These are phyloP conservation scores for Casuarina glauca DNA, from an alignment of 306 rosid species.

Conservation along the genomic window DNA sequence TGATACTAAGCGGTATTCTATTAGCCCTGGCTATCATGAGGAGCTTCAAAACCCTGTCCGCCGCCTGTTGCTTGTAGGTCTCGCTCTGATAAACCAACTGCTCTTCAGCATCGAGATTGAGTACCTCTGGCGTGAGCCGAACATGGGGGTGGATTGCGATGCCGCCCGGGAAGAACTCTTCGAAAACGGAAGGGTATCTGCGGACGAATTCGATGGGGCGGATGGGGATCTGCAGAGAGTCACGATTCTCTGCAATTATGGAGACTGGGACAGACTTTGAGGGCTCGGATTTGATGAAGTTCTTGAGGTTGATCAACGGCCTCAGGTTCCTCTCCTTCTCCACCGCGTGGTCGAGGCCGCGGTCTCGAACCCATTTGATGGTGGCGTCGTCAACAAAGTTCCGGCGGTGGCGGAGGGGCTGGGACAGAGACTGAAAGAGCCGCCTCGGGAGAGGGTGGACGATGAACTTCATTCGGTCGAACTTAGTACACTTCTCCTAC, in stretches of 20 bases:
- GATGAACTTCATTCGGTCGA: slow-evolving; percentile 25
- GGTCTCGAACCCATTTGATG: slow-evolving; percentile 66
- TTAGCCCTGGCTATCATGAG: slow-evolving; percentile 61
- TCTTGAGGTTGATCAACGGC: slow-evolving; percentile 52
- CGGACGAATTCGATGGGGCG: slow-evolving; percentile 74
- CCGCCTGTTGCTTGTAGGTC: slow-evolving; percentile 49
- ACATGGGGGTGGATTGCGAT: slow-evolving; percentile 50
- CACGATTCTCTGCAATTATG: slow-evolving; percentile 39
- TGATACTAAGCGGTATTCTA: slow-evolving; percentile 44
- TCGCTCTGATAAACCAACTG: slow-evolving; percentile 45
- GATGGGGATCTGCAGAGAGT: slow-evolving; percentile 50
- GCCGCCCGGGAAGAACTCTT: slow-evolving; percentile 57
- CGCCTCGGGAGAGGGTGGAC: slow-evolving; percentile 29
- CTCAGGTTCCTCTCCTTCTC: slow-evolving; percentile 69
- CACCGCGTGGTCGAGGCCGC: slow-evolving; percentile 89
- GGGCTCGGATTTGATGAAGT: slow-evolving; percentile 61
- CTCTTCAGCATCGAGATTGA: slow-evolving; percentile 55
- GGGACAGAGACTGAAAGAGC: slow-evolving; percentile 1
- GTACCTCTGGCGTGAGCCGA: slow-evolving; percentile 46
- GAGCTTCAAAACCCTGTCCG: slow-evolving; percentile 63
- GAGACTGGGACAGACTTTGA: slow-evolving; percentile 78
- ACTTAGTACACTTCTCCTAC: not conserved
- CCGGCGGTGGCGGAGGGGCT: slow-evolving; percentile 29
- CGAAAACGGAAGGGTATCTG: slow-evolving; percentile 62
- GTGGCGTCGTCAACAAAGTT: slow-evolving; percentile 42